Percentiles rank a stretch among this genome's conserved stretches.
Conservation (phyloP, 2,329 filamentous ascomycete species). For the Cladosporium sp. region DNA sequence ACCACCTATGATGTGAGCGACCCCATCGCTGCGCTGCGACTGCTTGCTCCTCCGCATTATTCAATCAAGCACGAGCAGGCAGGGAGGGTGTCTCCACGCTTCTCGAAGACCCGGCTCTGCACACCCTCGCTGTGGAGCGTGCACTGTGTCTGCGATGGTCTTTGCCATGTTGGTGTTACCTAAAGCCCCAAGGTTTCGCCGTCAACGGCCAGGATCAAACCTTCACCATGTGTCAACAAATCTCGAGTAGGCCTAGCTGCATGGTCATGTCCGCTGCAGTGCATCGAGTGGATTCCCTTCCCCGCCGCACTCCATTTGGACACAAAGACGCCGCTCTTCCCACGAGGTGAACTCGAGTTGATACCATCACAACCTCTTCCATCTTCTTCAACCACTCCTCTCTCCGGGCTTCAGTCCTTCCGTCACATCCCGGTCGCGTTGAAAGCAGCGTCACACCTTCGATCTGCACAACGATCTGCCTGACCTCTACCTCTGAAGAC, state of each 20-base stretch:
- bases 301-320: constrained; percentile 17
- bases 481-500: neutral
- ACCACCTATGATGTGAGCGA: neutral
- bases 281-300: neutral
- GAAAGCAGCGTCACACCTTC: neutral
- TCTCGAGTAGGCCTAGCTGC: constrained; percentile 12
- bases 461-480: neutral
- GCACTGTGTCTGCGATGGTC: constrained; percentile 14
- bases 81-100: constrained; percentile 11
- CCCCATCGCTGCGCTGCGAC: neutral
- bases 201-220: constrained; percentile 3
- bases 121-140: neutral
- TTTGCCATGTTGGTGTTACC: constrained; percentile 10
- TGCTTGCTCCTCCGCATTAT: constrained; percentile 5
- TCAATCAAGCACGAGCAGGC: neutral
- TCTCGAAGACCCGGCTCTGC: constrained; percentile 3
- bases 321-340: neutral
- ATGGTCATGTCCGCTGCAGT: constrained; percentile 9
- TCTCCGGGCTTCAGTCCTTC: neutral
- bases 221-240: constrained; percentile 16
- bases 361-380: neutral
- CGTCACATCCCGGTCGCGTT: neutral
- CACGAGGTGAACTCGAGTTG: neutral
- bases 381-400: neutral
- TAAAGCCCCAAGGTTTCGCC: constrained; percentile 17